These are phyloP conservation scores for Zygotorulaspora florentina DNA, from an alignment of 805 yeast genomes.

Conservation along the genomic window DNA sequence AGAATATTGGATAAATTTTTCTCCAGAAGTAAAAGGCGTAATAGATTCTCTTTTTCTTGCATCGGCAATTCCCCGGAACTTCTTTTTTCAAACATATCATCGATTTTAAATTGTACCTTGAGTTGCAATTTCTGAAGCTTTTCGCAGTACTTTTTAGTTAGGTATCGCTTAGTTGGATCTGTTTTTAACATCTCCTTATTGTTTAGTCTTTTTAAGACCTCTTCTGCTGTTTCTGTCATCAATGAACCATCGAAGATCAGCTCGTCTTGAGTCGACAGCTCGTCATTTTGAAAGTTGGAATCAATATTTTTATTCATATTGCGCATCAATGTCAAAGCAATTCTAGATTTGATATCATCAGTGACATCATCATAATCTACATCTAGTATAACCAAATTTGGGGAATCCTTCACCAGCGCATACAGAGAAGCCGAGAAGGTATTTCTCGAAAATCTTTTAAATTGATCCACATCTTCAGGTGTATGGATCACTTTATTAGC, in stretches of 20 bases:
- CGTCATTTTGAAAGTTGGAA: slow-evolving; percentile 33
- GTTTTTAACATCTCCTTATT: slow-evolving; percentile 34
- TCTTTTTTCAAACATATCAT: slow-evolving; percentile 56
- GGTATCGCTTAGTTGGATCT: slow-evolving; percentile 36
- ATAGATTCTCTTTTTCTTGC: slow-evolving; percentile 71
- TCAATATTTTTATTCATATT: slow-evolving; percentile 66
- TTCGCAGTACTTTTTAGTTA: slow-evolving; percentile 39
- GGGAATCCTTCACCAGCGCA: slow-evolving; percentile 62
- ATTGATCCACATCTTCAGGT: slow-evolving; percentile 1
- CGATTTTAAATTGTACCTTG: slow-evolving; percentile 47
- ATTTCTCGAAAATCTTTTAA: slow-evolving; percentile 41
- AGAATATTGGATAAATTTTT: slow-evolving; percentile 58
- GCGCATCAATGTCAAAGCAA: slow-evolving; percentile 76
- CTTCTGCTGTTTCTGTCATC: slow-evolving; percentile 69
- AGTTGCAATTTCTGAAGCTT: slow-evolving; percentile 36
- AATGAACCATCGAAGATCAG: slow-evolving; percentile 72
- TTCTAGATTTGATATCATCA: slow-evolving; percentile 57
- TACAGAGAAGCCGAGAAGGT: slow-evolving; percentile 62
- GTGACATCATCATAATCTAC: slow-evolving; percentile 62
- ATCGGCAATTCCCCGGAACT: slow-evolving; percentile 49
- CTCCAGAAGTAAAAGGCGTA: slow-evolving; percentile 65
- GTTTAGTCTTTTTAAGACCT: slow-evolving; percentile 45
- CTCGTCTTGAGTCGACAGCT: slow-evolving; percentile 46
- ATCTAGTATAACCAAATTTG: slow-evolving; percentile 62
- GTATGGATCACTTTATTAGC: background rate